Evolutionary conservation across 140 eudicot species (phyloP).

Genomic region (Senecio squalidus): DNA sequence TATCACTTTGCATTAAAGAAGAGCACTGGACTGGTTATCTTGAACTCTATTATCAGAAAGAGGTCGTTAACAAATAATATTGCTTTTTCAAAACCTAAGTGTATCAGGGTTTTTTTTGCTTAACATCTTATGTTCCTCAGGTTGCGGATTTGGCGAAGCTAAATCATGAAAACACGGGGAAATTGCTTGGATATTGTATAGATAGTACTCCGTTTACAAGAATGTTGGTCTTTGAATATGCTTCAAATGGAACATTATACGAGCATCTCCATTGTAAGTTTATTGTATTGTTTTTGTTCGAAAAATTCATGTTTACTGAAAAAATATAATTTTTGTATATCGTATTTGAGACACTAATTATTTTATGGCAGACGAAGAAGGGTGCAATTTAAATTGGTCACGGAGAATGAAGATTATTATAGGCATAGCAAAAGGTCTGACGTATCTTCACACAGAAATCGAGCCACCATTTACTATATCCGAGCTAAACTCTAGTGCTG

Average conservation of each 20-base stretch:
- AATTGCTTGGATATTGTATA: conserved; percentile 76
- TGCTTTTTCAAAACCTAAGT: not conserved
- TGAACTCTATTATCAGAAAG: conserved; percentile 86
- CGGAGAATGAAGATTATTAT: conserved; percentile 83
- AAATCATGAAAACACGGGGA: conserved; percentile 72
- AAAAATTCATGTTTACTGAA: too few relatives aligned
- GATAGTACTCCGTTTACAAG: conserved; percentile 77
- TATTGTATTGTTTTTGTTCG: not conserved
- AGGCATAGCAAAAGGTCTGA: conserved; percentile 81
- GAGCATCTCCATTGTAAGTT: conserved; percentile 94
- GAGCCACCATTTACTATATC: conserved; percentile 90
- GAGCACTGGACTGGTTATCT: conserved; percentile 84
- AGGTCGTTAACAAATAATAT: conserved; percentile 48
- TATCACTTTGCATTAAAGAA: conserved; percentile 84
- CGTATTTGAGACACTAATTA: not conserved
- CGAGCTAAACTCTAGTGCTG: conserved; percentile 71
- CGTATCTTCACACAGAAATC: conserved; percentile 83
- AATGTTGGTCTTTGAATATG: conserved; percentile 89
- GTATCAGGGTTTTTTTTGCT: conserved; percentile 4
- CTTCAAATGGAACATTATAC: conserved; percentile 89
- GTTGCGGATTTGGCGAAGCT: conserved; percentile 93
- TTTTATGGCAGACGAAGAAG: conserved; percentile 67
- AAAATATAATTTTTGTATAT: too few relatives aligned
- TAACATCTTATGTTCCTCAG: conserved; percentile 29
- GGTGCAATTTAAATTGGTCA: conserved; percentile 84